Evolutionary conservation across 768 basidiomycete genomes (phyloP).

Genomic region (Phylloporus scabripes): DNA sequence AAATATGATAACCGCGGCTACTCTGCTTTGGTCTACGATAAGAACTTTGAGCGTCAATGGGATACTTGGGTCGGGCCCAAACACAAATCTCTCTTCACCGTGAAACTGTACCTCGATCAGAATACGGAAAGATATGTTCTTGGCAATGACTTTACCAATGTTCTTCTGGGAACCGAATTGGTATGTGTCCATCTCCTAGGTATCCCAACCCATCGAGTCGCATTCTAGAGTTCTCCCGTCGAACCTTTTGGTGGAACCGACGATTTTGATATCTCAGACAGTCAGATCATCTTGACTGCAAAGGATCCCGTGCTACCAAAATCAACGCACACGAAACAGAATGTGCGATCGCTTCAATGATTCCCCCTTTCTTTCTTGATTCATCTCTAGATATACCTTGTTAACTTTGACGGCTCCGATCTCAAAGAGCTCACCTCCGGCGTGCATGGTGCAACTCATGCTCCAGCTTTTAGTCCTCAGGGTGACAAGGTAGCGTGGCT

Average conservation of each 20-base stretch:
- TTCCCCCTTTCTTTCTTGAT: not conserved
- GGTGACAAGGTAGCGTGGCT: slow-evolving; percentile 82
- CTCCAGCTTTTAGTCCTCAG: slow-evolving; percentile 60
- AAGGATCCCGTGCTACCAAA: slow-evolving; percentile 75
- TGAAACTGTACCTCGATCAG: slow-evolving; percentile 40
- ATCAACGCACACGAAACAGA: slow-evolving; percentile 87
- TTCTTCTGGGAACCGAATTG: slow-evolving; percentile 62
- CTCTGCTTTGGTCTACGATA: slow-evolving; percentile 66
- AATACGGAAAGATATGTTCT: slow-evolving; percentile 48
- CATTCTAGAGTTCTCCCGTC: slow-evolving; percentile 58
- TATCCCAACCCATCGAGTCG: not conserved
- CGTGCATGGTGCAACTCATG: slow-evolving; percentile 74
- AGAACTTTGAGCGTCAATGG: slow-evolving; percentile 72
- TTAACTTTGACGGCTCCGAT: slow-evolving; percentile 48
- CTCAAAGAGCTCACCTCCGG: slow-evolving; percentile 76
- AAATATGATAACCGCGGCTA: slow-evolving; percentile 69
- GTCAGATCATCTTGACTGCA: slow-evolving; percentile 74
- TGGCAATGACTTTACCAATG: slow-evolving; percentile 48
- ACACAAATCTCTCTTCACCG: slow-evolving; percentile 64
- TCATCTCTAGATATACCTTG: slow-evolving; percentile 58
- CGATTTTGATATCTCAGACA: slow-evolving; percentile 69
- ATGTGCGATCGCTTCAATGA: slow-evolving; percentile 39
- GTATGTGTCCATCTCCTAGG: slow-evolving; percentile 36
- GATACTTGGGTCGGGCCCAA: slow-evolving; percentile 73
- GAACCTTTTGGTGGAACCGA: slow-evolving; percentile 84